Evolutionary conservation across 2,329 filamentous ascomycete species (phyloP).

Genomic region (Epicoccum sorghinum): DNA sequence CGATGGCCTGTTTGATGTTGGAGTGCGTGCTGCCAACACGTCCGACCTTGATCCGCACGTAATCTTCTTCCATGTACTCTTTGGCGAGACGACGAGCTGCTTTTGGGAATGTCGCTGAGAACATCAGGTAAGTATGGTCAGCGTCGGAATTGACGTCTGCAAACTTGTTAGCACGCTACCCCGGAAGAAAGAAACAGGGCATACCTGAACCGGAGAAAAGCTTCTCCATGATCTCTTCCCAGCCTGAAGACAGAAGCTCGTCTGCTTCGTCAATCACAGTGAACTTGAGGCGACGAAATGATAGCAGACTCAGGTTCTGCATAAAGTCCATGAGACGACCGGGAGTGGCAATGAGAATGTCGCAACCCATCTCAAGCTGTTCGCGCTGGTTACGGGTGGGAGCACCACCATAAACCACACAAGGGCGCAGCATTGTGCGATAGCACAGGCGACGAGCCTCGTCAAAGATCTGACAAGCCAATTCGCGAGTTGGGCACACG

Average conservation of each 20-base stretch:
- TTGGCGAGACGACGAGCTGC: constrained; percentile 76
- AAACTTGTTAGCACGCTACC: constrained; percentile 16
- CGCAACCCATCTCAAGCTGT: constrained; percentile 82
- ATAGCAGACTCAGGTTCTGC: constrained; percentile 69
- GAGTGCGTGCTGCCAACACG: constrained; percentile 80
- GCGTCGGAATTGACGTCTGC: constrained; percentile 75
- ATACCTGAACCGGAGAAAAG: constrained; percentile 83
- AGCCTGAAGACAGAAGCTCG: constrained; percentile 82
- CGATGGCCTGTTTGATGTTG: constrained; percentile 80
- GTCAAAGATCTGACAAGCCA: constrained; percentile 94
- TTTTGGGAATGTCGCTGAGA: constrained; percentile 93
- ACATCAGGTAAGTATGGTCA: constrained; percentile 76
- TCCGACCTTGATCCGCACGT: constrained; percentile 83
- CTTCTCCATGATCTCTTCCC: constrained; percentile 75
- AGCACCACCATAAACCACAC: constrained; percentile 85
- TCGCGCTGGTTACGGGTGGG: constrained; percentile 71
- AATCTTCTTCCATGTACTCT: constrained; percentile 73
- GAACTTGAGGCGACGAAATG: constrained; percentile 72
- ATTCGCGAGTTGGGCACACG: constrained; percentile 84
- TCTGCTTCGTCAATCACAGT: constrained; percentile 82
- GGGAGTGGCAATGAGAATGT: constrained; percentile 85
- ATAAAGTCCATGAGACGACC: constrained; percentile 89
- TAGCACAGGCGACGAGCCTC: constrained; percentile 93
- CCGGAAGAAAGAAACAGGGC: constrained; percentile 33
- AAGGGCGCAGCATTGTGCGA: constrained; percentile 90